A percentile compares a stretch with the other conserved stretches of the same genome.
Conservation (phyloP, 176 grass and related monocot genomes). For the Metroxylon sagu region DNA sequence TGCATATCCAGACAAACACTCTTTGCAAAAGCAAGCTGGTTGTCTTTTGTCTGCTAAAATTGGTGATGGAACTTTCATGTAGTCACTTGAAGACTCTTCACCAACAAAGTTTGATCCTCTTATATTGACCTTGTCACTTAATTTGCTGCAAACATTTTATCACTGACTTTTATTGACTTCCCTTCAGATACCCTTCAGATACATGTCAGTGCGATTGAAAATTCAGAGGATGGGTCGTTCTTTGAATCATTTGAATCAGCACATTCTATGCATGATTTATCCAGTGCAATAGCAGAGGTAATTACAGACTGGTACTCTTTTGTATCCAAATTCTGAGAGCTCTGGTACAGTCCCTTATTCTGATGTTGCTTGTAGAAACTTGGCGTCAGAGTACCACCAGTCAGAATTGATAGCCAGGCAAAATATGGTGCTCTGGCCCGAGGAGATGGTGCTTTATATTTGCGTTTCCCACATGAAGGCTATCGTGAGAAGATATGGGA, state of each 20-base stretch:
- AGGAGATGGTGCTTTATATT: conserved; percentile 83
- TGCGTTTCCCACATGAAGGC: conserved; percentile 83
- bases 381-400: conserved; percentile 74
- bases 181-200: conserved; percentile 48
- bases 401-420: conserved; percentile 93
- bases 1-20: conserved; percentile 29
- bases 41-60: conserved; percentile 77
- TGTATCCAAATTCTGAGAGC: too few relatives aligned
- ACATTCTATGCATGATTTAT: conserved; percentile 78
- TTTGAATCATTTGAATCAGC: conserved; percentile 94
- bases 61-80: conserved; percentile 65
- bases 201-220: conserved; percentile 43
- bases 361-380: conserved; percentile 50
- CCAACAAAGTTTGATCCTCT: conserved; percentile 48
- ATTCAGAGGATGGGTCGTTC: conserved; percentile 64
- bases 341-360: too few relatives aligned
- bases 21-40: conserved; percentile 38
- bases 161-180: too few relatives aligned
- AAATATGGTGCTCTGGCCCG: conserved; percentile 92
- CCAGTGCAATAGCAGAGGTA: conserved; percentile 74
- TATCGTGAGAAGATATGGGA: conserved; percentile 98
- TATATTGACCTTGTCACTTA: too few relatives aligned
- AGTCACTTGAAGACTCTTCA: conserved; percentile 49
- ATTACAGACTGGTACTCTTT: neutral
- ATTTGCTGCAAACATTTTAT: too few relatives aligned